Conservation (phyloP, 805 yeast species). For the Kuraishia piskuri region DNA sequence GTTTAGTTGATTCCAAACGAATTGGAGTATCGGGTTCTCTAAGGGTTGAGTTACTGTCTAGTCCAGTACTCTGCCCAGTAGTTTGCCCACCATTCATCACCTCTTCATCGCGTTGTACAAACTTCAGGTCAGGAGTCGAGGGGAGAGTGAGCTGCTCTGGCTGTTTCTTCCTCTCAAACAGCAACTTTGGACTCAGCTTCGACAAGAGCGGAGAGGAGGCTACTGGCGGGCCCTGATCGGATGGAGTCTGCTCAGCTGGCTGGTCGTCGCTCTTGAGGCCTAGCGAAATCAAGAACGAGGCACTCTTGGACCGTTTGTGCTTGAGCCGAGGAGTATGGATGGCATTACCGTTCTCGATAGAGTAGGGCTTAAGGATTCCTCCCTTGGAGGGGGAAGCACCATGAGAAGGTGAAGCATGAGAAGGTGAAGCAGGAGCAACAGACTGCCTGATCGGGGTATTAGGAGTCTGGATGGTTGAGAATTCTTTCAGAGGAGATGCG, state of each 20-base stretch:
- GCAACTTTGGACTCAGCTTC: background rate
- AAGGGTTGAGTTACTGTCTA: too few species aligned
- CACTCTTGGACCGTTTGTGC: background rate
- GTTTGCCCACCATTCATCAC: too few species aligned
- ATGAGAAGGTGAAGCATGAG: too few species aligned
- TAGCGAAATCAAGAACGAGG: background rate
- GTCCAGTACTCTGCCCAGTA: too few species aligned
- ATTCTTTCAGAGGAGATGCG: background rate
- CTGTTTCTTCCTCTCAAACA: background rate
- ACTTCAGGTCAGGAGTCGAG: background rate
- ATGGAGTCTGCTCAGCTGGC: background rate
- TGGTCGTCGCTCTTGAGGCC: background rate
- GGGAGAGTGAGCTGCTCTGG: background rate
- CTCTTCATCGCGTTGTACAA: too few species aligned
- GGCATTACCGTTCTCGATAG: background rate
- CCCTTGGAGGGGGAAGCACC: background rate
- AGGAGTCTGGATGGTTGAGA: background rate
- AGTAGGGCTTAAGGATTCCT: background rate
- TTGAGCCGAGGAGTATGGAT: background rate
- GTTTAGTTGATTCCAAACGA: too few species aligned
- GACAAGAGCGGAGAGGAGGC: background rate
- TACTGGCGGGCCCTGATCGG: background rate
- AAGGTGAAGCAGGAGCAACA: too few species aligned
- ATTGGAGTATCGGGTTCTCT: too few species aligned
- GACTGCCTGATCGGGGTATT: too few species aligned